Base-by-base conservation (phyloP, 2,329 filamentous ascomycete species). In the Arthrobotrys sphaeroides region DNA sequence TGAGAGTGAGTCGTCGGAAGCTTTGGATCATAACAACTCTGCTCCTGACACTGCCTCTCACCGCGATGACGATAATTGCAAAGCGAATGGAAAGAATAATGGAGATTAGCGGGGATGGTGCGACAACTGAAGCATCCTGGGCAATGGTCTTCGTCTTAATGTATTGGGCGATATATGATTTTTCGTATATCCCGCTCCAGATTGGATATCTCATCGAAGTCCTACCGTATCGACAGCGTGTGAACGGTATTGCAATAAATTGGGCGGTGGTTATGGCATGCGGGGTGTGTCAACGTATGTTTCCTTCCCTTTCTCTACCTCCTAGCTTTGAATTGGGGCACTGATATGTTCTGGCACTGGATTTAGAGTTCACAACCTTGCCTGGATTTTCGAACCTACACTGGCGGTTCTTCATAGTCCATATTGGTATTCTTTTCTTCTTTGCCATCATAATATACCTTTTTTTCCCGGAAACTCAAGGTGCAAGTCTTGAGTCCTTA, bases 111-210 rank as follows among this genome's bases (percentile, higher is more conserved):
- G 3, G 81, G 82, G 0, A 86, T 86, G 2, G 86, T 4, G 64
- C 57, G 7, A 3, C 45, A 10, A 7, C 24, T 4, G 33, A 64
- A 18, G 57, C 55, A 20, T 31, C 13, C 77, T 84, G 84, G 1
- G 87, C 88, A 78, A 84, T 89, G 28, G 85, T 85, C 20, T 88
- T 88, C 78, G 84, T 89, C 76, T 89, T 88, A 84, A 81, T 88
- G 18, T 89, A 88, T 78, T 85, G 85, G 62, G 83, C 87, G 79
- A 87, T 86, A 78, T 89, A 89, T 81, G 86, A 87, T 76, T 86
- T 89, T 69, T 87, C 85, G 51, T 89, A 87, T 81, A 88, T 86
- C 0, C 86, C 87, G 53, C 83, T 89, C 43, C 83, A 88, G 9
- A 84, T 88, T 40, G 85, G 85, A 60, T 89, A 89, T 77, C 84